Evolutionary conservation across 305 asterid species (phyloP), one percentile per base, ranked within the genome.

Genomic region (Fraxinus baroniana): DNA sequence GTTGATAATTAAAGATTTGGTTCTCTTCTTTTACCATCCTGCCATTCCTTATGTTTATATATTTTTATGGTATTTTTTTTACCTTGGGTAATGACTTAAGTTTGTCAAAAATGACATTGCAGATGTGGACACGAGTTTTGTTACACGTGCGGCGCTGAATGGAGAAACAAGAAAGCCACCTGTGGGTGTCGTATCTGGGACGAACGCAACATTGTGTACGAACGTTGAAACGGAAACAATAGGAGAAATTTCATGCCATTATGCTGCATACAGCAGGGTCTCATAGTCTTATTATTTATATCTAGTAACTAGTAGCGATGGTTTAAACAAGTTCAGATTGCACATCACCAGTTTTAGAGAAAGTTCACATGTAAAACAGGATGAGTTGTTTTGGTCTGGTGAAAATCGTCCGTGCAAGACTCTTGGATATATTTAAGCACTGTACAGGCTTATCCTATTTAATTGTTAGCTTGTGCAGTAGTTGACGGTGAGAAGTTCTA

Each of bases 121-220:
- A 91, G 94, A 81, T 90, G 95, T 66, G 93, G 95, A n/a, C 84
- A 89, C 32, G 92, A 92, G 87, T 93, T 93, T 35, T 92, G 97
- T 81, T 93, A 92, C 32, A 83, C 83, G 0, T 93, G 94, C 80
- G 94, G 96, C 82, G 89, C 86, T 52, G 89, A 87, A 46, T 91
- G 97, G 94, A 86, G 73, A 80, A 66, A 85, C 13, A 90, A 92
- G 87, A 92, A 80, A 82, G 83, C 91, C 6, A 87, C 91, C 7
- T 92, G 94, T 83, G 26, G 5, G 0, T 93, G 96, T 44, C 89
- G 86, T 0, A 78, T 89, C 30, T 89, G 92, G 96, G 91, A 89
- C 35, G 97, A 90, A 73, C 83, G 68, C 35, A 84, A 86, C 75
- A 55, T 86, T 66, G 30, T 83, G 26, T 52, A 83, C 26, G 52